Evolutionary conservation across 441 rosid species (phyloP).

Genomic region (Mallotus japonicus): DNA sequence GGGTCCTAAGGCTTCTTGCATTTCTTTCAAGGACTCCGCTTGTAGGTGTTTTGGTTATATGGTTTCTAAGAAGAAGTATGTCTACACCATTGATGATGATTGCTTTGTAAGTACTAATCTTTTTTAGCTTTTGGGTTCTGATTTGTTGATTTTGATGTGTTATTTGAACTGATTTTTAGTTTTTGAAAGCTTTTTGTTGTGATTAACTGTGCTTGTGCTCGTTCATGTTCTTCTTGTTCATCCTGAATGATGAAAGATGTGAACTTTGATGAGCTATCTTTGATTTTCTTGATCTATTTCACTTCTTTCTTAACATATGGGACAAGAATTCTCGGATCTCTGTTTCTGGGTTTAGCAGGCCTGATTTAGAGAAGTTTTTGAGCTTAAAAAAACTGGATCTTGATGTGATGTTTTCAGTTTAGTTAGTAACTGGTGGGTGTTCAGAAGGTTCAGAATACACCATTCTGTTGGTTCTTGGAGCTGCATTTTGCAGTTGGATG

Average conservation of each 20-base stretch:
- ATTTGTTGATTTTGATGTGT: background rate
- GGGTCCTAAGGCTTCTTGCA: slow-evolving; percentile 94
- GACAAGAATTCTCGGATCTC: background rate
- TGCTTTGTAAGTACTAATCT: slow-evolving; percentile 69
- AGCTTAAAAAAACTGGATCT: slow-evolving; percentile 12
- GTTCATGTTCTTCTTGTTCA: background rate
- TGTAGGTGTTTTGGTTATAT: slow-evolving; percentile 94
- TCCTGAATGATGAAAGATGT: background rate
- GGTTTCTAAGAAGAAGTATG: slow-evolving; percentile 97
- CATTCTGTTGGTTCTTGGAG: background rate
- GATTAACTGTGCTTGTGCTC: background rate
- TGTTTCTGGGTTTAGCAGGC: background rate
- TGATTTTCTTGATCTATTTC: background rate
- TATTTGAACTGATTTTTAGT: background rate
- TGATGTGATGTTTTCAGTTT: background rate
- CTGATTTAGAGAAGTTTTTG: slow-evolving; percentile 2
- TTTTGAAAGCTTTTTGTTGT: background rate
- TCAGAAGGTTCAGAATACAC: background rate
- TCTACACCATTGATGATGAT: slow-evolving; percentile 93
- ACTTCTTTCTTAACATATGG: background rate
- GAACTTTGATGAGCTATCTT: background rate
- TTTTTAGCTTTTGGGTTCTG: background rate
- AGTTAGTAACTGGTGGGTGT: background rate
- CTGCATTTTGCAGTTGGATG: slow-evolving; percentile 11
- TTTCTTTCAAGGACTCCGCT: slow-evolving; percentile 98